Percentiles rank a stretch among this genome's conserved stretches.
phyloP scores from a whole-genome alignment of 1,284 basidiomycete genomes.

The Sanghuangporus sanghuang region DNA sequence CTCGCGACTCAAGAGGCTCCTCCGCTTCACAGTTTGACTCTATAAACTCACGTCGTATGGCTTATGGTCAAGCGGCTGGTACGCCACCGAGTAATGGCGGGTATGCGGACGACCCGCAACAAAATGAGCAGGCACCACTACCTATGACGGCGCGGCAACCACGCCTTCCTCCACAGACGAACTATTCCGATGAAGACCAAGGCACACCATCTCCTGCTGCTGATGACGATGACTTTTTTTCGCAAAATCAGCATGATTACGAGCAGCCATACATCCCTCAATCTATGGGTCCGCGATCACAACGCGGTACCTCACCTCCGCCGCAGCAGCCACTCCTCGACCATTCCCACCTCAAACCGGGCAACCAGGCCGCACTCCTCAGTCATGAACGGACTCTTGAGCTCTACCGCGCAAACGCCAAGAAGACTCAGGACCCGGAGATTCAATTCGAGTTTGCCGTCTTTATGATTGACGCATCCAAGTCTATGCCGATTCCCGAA shows the following conservation, averaged over 20 bases:
- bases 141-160: conserved; percentile 8
- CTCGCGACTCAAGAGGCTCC: background rate
- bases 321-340: conserved; percentile 71
- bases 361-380: conserved; percentile 87
- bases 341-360: conserved; percentile 92
- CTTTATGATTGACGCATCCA: conserved; percentile 96
- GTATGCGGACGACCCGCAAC: conserved; percentile 9
- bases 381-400: conserved; percentile 95
- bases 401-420: conserved; percentile 95
- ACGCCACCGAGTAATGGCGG: conserved; percentile 13
- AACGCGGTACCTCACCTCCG: conserved; percentile 29
- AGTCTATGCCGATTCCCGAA: conserved; percentile 73
- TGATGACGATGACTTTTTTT: conserved; percentile 38
- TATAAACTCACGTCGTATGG: background rate
- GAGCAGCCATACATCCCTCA: conserved; percentile 14
- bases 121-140: conserved; percentile 6
- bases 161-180: conserved; percentile 4
- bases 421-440: conserved; percentile 98
- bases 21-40: conserved; percentile 6
- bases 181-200: conserved; percentile 17
- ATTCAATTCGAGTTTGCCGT: conserved; percentile 98
- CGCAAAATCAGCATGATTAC: conserved; percentile 13
- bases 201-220: conserved; percentile 12
- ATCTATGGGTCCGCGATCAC: conserved; percentile 10
- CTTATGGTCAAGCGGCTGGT: background rate